These are phyloP conservation scores for Cyclotella choctawhatcheeana DNA, from an alignment of 108 stramenopile species.

Conservation along the genomic window DNA sequence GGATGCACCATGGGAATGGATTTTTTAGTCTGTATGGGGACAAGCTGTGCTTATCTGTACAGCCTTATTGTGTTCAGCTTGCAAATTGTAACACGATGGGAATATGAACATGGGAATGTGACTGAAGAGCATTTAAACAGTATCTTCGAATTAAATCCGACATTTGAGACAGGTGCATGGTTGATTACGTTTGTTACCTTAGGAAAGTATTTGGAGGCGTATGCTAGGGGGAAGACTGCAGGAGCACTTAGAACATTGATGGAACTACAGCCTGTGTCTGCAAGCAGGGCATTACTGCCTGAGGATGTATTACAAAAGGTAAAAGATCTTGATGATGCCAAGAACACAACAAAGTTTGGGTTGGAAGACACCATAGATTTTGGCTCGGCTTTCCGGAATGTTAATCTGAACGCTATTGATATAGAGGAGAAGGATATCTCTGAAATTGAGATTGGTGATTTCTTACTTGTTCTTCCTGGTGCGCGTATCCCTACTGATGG, in stretches of 20 bases:
- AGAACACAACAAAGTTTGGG: not conserved
- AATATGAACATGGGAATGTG: slow-evolving; percentile 1
- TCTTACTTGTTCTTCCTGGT: slow-evolving; percentile 75
- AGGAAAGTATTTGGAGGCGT: slow-evolving; percentile 92
- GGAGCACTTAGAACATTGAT: slow-evolving; percentile 88
- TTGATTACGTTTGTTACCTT: slow-evolving; percentile 95
- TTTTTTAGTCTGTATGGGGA: slow-evolving; percentile 92
- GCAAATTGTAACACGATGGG: slow-evolving; percentile 27
- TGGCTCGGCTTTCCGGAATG: slow-evolving; percentile 21
- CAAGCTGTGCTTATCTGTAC: slow-evolving; percentile 90
- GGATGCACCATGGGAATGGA: slow-evolving; percentile 91
- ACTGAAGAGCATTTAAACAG: not conserved
- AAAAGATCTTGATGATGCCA: slow-evolving; percentile 12
- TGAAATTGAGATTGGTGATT: slow-evolving; percentile 65
- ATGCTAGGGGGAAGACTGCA: slow-evolving; percentile 90
- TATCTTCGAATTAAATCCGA: slow-evolving; percentile 50
- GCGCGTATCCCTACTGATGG: slow-evolving; percentile 85
- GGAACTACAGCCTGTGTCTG: slow-evolving; percentile 78
- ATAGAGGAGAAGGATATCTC: slow-evolving; percentile 61
- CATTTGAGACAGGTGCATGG: slow-evolving; percentile 96
- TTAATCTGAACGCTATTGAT: slow-evolving; percentile 48
- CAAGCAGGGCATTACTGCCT: slow-evolving; percentile 41
- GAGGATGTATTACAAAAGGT: slow-evolving; percentile 29
- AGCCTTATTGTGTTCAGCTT: slow-evolving; percentile 55
- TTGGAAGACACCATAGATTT: slow-evolving; percentile 18